Base-by-base conservation (phyloP, 106 monocot species). In the Platanthera guangdongensis region DNA sequence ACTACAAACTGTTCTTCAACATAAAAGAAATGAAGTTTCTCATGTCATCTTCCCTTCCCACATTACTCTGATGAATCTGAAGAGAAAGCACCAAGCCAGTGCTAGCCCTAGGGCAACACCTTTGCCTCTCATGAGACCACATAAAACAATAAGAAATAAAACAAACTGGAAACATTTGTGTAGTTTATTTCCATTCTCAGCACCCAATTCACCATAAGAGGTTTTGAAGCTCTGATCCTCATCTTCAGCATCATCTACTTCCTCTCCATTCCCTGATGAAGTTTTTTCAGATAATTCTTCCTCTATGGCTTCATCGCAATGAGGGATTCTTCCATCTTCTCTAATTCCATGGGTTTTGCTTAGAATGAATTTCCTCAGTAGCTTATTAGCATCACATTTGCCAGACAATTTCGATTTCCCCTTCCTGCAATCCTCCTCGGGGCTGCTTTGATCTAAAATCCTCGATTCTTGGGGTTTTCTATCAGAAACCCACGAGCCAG, bases 111-210 rank as follows among this genome's bases (percentile, higher is more conserved):
- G 72, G 6, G 90, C 90, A 18, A 76, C 50, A 48, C 68, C n/a
- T 68, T 80, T 82, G 7, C 90, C 87, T 32, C 84, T 82, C 5
- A 80, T 47, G 47, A 90, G 90, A 16, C 84, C 90, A 3, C 47
- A 82, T 47, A 90, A 82, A 73, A 90, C 76, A 2, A 87, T 10
- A 19, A 78, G 18, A 48, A 80, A 30, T 57, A 84, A 75, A 53
- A 82, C 73, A n/a, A 81, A 76, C n/a, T 80, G 50, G 15, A 51
- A 21, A 14, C 32, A 68, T n/a, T 59, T 74, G 60, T 47, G 4
- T 1, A 53, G 60, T n/a, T 22, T 80, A 52, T 14, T 47, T 47
- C 12, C 54, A 50, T 4, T 54, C 14, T 9, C n/a, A 52, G 70
- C 59, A 16, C 16, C 25, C 5, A 25, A 12, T 30, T 55, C 51